Conservation (phyloP, 1,284 basidiomycete species). For the Coriolopsis trogii region DNA sequence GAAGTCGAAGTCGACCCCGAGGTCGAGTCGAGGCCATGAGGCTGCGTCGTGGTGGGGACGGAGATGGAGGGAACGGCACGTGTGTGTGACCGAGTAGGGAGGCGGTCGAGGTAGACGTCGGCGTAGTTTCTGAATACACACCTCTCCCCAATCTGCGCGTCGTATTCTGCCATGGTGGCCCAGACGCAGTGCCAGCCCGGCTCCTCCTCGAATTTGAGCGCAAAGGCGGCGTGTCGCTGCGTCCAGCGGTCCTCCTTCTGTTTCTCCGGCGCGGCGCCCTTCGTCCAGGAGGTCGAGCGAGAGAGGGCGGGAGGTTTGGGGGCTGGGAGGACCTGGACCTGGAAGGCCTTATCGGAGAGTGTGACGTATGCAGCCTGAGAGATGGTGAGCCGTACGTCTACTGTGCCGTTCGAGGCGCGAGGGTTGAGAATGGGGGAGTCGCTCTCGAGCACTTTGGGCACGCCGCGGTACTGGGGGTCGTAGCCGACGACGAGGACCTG, state of each 20-base stretch:
- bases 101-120: slow-evolving; percentile 49
- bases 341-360: slow-evolving; percentile 60
- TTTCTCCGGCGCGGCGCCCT: slow-evolving; percentile 9
- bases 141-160: slow-evolving; percentile 36
- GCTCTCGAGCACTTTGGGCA: slow-evolving; percentile 63
- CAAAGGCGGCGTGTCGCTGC: slow-evolving; percentile 56
- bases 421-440: slow-evolving; percentile 48
- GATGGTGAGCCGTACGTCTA: slow-evolving; percentile 45
- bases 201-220: slow-evolving; percentile 48
- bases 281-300: no score
- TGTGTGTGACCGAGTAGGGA: no score
- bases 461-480: slow-evolving; percentile 52
- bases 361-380: slow-evolving; percentile 56
- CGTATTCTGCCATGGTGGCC: slow-evolving; percentile 58
- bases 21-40: background rate
- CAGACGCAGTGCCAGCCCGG: slow-evolving; percentile 63
- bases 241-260: slow-evolving; percentile 47
- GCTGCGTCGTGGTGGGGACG: background rate
- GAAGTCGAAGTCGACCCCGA: background rate
- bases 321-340: slow-evolving; percentile 1
- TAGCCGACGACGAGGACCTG: slow-evolving; percentile 67
- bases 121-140: slow-evolving; percentile 64
- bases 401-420: slow-evolving; percentile 32
- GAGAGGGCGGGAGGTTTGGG: no score
- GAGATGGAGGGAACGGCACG: slow-evolving; percentile 4